These are phyloP conservation scores for Aspergillus hancockii DNA, from an alignment of 495 filamentous ascomycete genomes.

Conservation along the genomic window DNA sequence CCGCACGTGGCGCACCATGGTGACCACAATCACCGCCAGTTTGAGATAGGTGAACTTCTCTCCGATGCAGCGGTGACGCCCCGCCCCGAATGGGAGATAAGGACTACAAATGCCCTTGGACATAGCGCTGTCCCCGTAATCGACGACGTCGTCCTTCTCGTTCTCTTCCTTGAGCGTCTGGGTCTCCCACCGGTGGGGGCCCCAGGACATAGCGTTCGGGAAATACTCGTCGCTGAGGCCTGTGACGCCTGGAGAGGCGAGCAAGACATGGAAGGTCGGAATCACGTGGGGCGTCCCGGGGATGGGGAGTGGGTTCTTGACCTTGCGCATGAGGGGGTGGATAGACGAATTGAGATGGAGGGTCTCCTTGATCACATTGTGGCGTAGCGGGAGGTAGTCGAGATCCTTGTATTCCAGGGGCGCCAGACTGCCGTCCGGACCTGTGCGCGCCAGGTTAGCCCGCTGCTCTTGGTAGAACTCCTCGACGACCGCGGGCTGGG, in stretches of 20 bases:
- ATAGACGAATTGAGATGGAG: constrained; percentile 79
- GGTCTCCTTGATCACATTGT: constrained; percentile 76
- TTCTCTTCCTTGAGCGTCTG: constrained; percentile 51
- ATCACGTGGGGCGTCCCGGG: constrained; percentile 78
- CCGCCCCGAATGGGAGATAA: constrained; percentile 93
- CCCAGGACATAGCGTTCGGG: constrained; percentile 76
- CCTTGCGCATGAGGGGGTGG: constrained; percentile 82
- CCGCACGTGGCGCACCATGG: constrained; percentile 72
- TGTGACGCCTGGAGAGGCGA: constrained; percentile 80
- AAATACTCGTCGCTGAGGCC: constrained; percentile 72
- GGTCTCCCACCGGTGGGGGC: constrained; percentile 84
- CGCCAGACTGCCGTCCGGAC: constrained; percentile 52
- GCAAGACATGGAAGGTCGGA: constrained; percentile 71
- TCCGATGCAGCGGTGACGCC: constrained; percentile 91
- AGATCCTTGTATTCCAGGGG: constrained; percentile 68
- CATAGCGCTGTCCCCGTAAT: constrained; percentile 93
- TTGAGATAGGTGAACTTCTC: constrained; percentile 97
- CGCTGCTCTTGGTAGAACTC: constrained; percentile 77
- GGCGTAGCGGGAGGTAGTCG: constrained; percentile 66
- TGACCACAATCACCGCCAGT: constrained; percentile 80
- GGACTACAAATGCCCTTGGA: constrained; percentile 83
- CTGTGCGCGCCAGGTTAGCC: constrained; percentile 57
- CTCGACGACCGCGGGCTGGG: constrained; percentile 70
- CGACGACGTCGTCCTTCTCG: constrained; percentile 68
- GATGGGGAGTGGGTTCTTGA: constrained; percentile 76